These are phyloP conservation scores for Plasmodium adleri DNA, from an alignment of 169 alveolate genomes.

Conservation along the genomic window DNA sequence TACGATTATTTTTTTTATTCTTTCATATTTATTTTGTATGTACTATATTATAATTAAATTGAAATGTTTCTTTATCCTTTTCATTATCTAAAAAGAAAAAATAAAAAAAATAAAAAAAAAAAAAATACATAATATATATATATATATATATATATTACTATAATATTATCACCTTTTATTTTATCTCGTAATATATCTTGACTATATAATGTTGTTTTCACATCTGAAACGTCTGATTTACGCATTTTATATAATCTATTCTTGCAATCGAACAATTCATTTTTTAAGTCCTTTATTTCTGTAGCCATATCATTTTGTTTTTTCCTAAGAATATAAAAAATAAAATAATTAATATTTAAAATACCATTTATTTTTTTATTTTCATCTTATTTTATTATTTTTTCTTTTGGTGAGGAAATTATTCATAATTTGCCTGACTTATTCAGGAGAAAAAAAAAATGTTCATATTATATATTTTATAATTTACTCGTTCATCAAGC, in stretches of 20 bases:
- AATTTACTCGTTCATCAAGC: slow-evolving; percentile 51
- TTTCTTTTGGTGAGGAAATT: background rate
- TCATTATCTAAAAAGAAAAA: background rate
- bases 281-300: slow-evolving; percentile 61
- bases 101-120: too few species aligned
- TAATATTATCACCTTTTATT: slow-evolving; percentile 1
- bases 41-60: too few species aligned
- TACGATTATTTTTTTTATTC: too few species aligned
- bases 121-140: too few species aligned
- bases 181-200: background rate
- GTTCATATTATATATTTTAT: slow-evolving; percentile 4
- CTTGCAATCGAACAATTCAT: slow-evolving; percentile 64
- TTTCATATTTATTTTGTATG: too few species aligned
- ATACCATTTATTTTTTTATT: background rate
- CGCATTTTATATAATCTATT: slow-evolving; percentile 24
- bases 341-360: background rate
- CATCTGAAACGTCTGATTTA: background rate
- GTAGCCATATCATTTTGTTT: slow-evolving; percentile 23
- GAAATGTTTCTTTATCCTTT: slow-evolving; percentile 1
- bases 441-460: too few species aligned
- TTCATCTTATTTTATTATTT: background rate
- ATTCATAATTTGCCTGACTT: background rate
- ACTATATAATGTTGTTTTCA: slow-evolving; percentile 13
- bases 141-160: background rate
- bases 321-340: slow-evolving; percentile 17